Conservation (phyloP, 2,329 filamentous ascomycete genomes). For the Aureobasidium melanogenum region DNA sequence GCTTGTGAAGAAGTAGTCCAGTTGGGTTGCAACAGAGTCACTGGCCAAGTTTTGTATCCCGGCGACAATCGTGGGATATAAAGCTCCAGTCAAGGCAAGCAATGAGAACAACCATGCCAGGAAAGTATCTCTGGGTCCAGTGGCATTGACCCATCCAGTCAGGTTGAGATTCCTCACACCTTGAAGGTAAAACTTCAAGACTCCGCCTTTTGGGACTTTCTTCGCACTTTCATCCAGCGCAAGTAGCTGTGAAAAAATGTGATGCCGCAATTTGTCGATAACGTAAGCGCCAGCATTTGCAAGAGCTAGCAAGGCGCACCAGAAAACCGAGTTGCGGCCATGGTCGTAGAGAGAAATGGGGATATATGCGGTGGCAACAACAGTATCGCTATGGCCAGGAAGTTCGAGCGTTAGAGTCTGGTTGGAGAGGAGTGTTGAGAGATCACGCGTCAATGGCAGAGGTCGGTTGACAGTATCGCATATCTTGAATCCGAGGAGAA, state of each 20-base stretch:
- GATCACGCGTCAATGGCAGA: neutral
- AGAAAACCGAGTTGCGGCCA: neutral
- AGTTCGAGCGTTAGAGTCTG: neutral
- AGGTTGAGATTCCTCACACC: neutral
- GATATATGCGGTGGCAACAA: neutral
- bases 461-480: neutral
- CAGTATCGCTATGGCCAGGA: neutral
- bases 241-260: neutral
- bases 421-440: neutral
- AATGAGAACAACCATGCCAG: neutral
- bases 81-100: neutral
- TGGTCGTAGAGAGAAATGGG: neutral
- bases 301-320: neutral
- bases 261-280: neutral
- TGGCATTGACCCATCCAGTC: neutral
- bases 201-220: neutral
- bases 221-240: neutral
- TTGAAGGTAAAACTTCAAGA: neutral
- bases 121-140: neutral
- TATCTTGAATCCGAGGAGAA: neutral
- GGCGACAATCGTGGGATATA: neutral
- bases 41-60: neutral
- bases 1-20: neutral
- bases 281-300: neutral
- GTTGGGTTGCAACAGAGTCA: neutral